phyloP scores from a whole-genome alignment of 2,329 filamentous ascomycete genomes.

The Plectosphaerella sp. region DNA sequence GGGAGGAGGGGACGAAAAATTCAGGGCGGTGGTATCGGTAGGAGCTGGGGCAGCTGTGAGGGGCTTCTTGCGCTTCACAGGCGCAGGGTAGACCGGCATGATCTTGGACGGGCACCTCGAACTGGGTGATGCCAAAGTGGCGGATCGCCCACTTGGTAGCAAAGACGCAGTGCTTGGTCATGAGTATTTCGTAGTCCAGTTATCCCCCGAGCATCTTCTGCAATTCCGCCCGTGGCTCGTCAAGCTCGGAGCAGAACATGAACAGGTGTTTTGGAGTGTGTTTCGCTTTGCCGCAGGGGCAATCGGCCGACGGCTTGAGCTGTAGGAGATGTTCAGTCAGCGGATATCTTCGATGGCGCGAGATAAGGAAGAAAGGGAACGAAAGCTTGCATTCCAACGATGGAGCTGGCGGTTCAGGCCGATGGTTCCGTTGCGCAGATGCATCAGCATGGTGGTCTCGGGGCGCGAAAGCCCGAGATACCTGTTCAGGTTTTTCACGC shows the following conservation, averaged over 20 bases:
- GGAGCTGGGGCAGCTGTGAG: no score
- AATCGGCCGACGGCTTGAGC: not conserved
- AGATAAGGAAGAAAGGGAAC: no score
- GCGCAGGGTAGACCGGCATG: no score
- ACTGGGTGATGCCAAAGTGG: not conserved
- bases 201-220: not conserved
- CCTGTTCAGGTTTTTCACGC: no score
- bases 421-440: not conserved
- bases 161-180: not conserved
- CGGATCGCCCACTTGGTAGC: not conserved
- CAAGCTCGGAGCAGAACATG: not conserved
- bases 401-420: not conserved
- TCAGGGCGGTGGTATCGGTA: no score
- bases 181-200: not conserved
- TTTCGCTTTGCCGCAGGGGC: not conserved
- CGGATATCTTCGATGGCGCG: no score
- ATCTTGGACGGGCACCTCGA: no score
- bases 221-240: not conserved
- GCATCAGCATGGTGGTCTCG: conserved; percentile 1
- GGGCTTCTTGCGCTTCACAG: no score
- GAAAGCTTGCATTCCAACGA: no score
- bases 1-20: no score
- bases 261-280: not conserved
- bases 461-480: not conserved
- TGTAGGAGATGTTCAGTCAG: no score